These are phyloP conservation scores for Schizosaccharomyces octosporus DNA, from an alignment of 805 yeast species.

Conservation along the genomic window DNA sequence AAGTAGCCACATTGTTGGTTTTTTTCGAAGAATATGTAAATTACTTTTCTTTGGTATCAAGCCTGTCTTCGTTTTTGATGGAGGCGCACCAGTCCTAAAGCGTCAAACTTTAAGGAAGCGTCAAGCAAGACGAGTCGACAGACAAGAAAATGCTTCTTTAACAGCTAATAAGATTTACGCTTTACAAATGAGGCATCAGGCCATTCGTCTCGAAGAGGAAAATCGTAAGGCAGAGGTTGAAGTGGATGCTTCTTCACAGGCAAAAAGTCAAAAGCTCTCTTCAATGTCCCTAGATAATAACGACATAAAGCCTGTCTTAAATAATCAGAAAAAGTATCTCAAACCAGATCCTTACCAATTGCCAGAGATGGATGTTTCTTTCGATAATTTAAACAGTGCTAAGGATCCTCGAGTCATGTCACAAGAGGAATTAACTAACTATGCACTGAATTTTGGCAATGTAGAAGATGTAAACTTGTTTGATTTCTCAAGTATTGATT, in stretches of 20 bases:
- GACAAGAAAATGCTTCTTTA: slow-evolving; percentile 38
- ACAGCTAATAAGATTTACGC: slow-evolving; percentile 69
- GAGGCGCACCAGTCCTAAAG: slow-evolving; percentile 74
- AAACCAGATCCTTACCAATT: slow-evolving; percentile 64
- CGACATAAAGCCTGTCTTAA: slow-evolving; percentile 16
- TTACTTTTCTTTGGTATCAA: slow-evolving; percentile 60
- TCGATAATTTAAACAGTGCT: slow-evolving; percentile 15
- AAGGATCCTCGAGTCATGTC: slow-evolving; percentile 50
- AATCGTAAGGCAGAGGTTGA: background rate
- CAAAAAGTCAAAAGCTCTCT: background rate
- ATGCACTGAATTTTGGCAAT: slow-evolving; percentile 29
- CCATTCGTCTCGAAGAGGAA: background rate
- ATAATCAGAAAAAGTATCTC: slow-evolving; percentile 16
- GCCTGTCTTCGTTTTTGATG: slow-evolving; percentile 87
- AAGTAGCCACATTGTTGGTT: slow-evolving; percentile 82
- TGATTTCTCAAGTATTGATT: slow-evolving; percentile 36
- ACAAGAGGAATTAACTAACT: slow-evolving; percentile 42
- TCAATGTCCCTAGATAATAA: slow-evolving; percentile 7
- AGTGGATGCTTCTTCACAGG: background rate
- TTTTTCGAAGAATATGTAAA: slow-evolving; percentile 80
- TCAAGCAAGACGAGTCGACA: slow-evolving; percentile 47
- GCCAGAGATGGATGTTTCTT: slow-evolving; percentile 31
- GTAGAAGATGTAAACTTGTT: slow-evolving; percentile 23
- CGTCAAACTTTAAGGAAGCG: slow-evolving; percentile 50
- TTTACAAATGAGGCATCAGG: slow-evolving; percentile 12